Base-by-base conservation (phyloP, 129 eudicot genomes). In the Deinandra increscens region DNA sequence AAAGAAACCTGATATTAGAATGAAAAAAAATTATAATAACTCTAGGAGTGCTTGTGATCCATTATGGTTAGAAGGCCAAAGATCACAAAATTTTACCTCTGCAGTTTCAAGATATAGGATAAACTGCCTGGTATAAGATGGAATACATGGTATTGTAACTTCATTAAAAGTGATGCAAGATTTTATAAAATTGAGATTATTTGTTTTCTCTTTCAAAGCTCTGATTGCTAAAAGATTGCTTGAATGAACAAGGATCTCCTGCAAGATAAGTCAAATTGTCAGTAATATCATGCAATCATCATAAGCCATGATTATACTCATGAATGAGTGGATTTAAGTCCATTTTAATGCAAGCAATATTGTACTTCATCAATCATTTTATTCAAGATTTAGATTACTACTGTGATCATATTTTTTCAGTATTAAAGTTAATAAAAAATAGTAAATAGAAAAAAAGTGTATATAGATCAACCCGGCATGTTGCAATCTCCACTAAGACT, bases 61-160 rank as follows among this genome's bases (percentile, higher is more conserved):
- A 59, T 23, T 42, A 1, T 20, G 34, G 44, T 31, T 60, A 38
- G 15, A 54, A 49, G 71, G 31, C 23, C 26, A 66, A 63, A 63
- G 64, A 34, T 36, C 31, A 56, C 60, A 56, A 53, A 14, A 17
- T 26, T 17, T 60, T 82, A 87, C 97, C 91, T 87, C 97, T 9
- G 91, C 95, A 7, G 97, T 83, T 78, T 90, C 97, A 56, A 90
- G 85, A 80, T 87, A 90, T 10, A 90, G 76, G 78, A 82, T 81
- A 78, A 87, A 73, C 86, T 90, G 97, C 56, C 77, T 79, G 58
- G 78, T 55, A 75, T 65, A 76, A 64, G 84, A 60, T 22, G 91
- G 88, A 70, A 87, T 79, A 77, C 91, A 86, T 43, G 97, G 97
- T 69, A 90, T 87, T 60, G 97, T 90, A 64, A 87, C 91, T 77